phyloP scores from a whole-genome alignment of 169 alveolate species.

The Cyclospora cayetanensis region DNA sequence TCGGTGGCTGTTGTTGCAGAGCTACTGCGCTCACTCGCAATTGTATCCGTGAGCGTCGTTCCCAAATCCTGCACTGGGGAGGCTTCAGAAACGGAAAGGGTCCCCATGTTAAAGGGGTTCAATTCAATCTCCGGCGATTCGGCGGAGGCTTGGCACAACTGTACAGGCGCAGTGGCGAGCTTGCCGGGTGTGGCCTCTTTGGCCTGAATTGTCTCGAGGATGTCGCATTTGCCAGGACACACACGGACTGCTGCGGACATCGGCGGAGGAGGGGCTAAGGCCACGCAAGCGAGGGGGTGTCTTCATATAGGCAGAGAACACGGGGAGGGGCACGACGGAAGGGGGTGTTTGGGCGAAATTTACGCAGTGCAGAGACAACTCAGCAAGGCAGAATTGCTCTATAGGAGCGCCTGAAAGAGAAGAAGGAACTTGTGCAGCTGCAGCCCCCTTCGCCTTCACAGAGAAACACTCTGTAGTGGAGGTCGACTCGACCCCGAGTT shows the following conservation, averaged over 20 bases:
- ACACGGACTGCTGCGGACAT: slow-evolving; percentile 53
- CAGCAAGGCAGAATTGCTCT: too few species aligned
- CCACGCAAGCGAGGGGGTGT: slow-evolving; percentile 46
- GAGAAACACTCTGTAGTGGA: too few species aligned
- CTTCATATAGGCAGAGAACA: slow-evolving; percentile 1
- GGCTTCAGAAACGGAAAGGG: not conserved
- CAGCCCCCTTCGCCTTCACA: too few species aligned
- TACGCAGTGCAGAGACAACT: too few species aligned
- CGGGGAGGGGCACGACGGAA: not conserved
- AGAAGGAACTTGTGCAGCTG: too few species aligned
- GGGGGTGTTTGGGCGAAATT: too few species aligned
- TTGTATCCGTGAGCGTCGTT: not conserved
- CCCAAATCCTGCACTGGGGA: not conserved
- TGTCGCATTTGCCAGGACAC: slow-evolving; percentile 34
- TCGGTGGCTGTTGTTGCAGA: slow-evolving; percentile 22
- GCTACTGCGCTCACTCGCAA: slow-evolving; percentile 44
- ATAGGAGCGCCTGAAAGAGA: too few species aligned
- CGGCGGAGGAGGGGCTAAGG: slow-evolving; percentile 9
- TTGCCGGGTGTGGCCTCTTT: not conserved
- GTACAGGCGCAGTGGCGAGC: not conserved
- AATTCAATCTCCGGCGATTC: not conserved
- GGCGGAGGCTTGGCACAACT: too few species aligned
- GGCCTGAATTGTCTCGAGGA: not conserved
- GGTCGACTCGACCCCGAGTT: too few species aligned
- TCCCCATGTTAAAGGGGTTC: not conserved